Evolutionary conservation across 2,329 filamentous ascomycete species (phyloP).

Genomic region (Aspergillus luchuensis): DNA sequence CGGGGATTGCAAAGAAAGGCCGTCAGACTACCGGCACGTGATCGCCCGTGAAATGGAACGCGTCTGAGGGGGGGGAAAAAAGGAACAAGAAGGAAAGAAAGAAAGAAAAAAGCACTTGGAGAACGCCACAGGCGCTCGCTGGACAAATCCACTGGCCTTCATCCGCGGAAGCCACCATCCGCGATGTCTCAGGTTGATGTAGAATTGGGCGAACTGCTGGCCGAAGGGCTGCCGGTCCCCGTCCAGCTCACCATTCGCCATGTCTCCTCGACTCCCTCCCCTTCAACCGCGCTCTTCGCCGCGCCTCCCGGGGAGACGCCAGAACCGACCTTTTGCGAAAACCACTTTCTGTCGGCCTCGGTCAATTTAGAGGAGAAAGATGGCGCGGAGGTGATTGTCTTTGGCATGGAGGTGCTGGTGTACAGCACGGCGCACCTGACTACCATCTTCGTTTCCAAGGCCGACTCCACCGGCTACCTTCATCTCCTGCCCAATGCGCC

Average conservation of each 20-base stretch:
- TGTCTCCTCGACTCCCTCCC: conserved; percentile 79
- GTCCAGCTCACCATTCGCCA: conserved; percentile 74
- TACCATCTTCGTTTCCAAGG: conserved; percentile 93
- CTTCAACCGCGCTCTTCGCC: conserved; percentile 74
- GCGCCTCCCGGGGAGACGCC: conserved; percentile 70
- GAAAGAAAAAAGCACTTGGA: conserved; percentile 1
- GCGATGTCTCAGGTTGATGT: conserved; percentile 34
- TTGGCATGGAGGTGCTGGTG: conserved; percentile 84
- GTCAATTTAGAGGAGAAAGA: conserved; percentile 39
- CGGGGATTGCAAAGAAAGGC: not conserved
- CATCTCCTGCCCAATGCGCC: conserved; percentile 63
- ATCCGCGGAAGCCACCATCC: not conserved
- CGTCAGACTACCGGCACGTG: conserved; percentile 18
- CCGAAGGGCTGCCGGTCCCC: conserved; percentile 54
- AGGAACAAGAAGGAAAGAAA: conserved; percentile 4
- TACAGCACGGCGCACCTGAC: conserved; percentile 80
- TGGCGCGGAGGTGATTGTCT: conserved; percentile 64
- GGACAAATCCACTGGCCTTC: conserved; percentile 2
- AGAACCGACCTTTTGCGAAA: conserved; percentile 82
- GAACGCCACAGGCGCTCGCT: conserved; percentile 1
- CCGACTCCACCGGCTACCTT: conserved; percentile 91
- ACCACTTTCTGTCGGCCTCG: conserved; percentile 71
- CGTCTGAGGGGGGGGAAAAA: conserved; percentile 3
- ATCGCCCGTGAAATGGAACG: conserved; percentile 16
- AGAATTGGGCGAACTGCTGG: conserved; percentile 50